Evolutionary conservation across 139 green algal genomes (phyloP), one percentile per base, ranked within the genome.

Genomic region (Closterium sp.): DNA sequence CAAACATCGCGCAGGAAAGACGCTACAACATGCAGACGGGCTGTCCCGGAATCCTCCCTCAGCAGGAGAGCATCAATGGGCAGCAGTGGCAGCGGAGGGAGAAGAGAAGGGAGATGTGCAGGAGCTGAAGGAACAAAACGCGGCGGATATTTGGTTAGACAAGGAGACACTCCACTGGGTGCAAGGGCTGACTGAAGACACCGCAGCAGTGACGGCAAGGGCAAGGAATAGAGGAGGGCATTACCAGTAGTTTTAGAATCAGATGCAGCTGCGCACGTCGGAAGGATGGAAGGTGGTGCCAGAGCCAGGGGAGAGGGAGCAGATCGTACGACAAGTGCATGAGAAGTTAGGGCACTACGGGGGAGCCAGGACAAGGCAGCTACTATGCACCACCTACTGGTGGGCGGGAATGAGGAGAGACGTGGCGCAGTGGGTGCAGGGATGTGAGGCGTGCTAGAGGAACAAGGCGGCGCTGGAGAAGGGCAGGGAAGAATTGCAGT

Each of bases 261-360:
- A 83, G 19, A 7, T 83, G 23, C 36, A 23, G 66, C 28, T 76
- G n/a, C 34, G 28, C 1, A 33, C 34, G 9, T 6, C 33, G 1
- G 25, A 91, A 19, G 25, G 69, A 32, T 33, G 16, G 25, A 76
- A 87, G 43, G 21, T 91, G 16, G 64, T 91, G 7, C 38, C 28
- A 8, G 19, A 30, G n/a, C 4, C 4, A 10, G 9, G 4, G 0
- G 38, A 66, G 38, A 66, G 38, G 38, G 38, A 66, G 38, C 12
- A 66, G 19, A 5, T 66, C 4, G 19, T 66, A 10, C 3, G 12
- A 10, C 12, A 5, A 16, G 5, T 34, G 23, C 88, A 87, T 33
- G 10, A 87, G 69, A 34, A 66, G 1, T 6, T 88, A 7, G 89
- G 89, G 33, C 89, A 88, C n/a, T 91, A 88, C 3, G 69, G 89